Evolutionary conservation across 768 basidiomycete genomes (phyloP), one percentile per base, ranked within the genome.

Genomic region (Auricularia auricula-judae): DNA sequence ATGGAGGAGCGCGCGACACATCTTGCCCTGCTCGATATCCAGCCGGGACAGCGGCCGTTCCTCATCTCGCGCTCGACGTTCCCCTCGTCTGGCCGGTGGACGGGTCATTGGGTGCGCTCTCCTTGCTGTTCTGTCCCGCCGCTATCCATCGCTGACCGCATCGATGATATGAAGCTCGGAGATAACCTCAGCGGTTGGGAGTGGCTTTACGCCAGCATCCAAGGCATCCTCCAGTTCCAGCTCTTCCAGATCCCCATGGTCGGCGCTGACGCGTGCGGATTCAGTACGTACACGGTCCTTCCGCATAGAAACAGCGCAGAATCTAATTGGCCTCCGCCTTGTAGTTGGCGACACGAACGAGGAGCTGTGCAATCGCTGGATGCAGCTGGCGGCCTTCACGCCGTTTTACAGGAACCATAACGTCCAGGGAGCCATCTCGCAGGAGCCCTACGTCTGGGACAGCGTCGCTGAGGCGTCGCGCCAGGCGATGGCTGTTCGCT

Each of bases 391-490:
- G 3, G 90, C 89, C 1, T 92, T 92, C 72, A 81, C 81, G 23
- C 90, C 90, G 4, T 93, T 93, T 78, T 91, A 84, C 73, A 78
- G 90, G 62, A 92, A 92, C 72, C 91, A 92, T 72, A 89, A 89
- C 66, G 74, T 78, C 42, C 77, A 76, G 64, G 83, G 83, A 23
- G 86, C 87, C 3, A 76, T 89, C 36, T 75, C 84, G 16, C 91
- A 91, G 72, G 89, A 91, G 69, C 88, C 89, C 3, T 92, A 87
- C 68, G 78, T 83, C 51, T 93, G 90, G 89, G 86, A 88, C 64
- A 87, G 84, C 62, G 90, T 91, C 14, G 87, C 87, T 1, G 80
- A 85, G 53, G 87, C 89, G 18, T 85, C 86, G 3, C 81, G 86
- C n/a, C 86, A 78, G 18, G 88, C 87, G 3, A 89, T 91, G 67